Percentiles rank a stretch among this genome's conserved stretches.
Evolutionary conservation across 805 yeast genomes (phyloP).

Genomic region (Danielia oregonensis): DNA sequence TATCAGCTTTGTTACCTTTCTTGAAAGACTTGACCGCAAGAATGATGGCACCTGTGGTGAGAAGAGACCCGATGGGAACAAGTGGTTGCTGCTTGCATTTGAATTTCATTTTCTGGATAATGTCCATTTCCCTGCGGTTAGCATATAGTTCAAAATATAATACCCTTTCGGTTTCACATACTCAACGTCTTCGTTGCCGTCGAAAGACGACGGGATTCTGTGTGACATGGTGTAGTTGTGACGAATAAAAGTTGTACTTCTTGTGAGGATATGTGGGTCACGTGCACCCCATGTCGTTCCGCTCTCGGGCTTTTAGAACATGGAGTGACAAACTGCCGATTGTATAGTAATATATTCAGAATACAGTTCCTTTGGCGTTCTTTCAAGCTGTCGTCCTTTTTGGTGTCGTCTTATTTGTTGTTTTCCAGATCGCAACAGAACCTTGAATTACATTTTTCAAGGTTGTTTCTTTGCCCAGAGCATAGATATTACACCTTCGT

Average conservation of each 20-base stretch:
- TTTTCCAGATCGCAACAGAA: too few species aligned
- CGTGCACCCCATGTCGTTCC: too few species aligned
- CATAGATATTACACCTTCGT: too few species aligned
- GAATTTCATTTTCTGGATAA: constrained; percentile 53
- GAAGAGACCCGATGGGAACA: constrained; percentile 78
- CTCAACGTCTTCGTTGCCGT: constrained; percentile 40
- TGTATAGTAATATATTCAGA: too few species aligned
- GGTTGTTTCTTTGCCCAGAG: too few species aligned
- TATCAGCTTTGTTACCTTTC: constrained; percentile 66
- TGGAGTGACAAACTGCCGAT: too few species aligned
- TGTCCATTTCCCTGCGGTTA: constrained; percentile 37
- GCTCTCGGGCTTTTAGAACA: too few species aligned
- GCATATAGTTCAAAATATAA: background rate
- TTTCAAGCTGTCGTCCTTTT: too few species aligned
- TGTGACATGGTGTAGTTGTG: constrained; percentile 6
- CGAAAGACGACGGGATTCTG: constrained; percentile 48
- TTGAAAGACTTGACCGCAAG: constrained; percentile 75
- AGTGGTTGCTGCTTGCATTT: constrained; percentile 83
- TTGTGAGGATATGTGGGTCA: too few species aligned
- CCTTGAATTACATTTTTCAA: too few species aligned
- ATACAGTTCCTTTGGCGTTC: too few species aligned
- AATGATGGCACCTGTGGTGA: constrained; percentile 76
- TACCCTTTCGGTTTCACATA: constrained; percentile 27
- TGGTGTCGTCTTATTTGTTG: too few species aligned
- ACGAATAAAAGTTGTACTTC: background rate